Conservation (phyloP, 2,329 filamentous ascomycete genomes). For the Aureobasidium sp. region DNA sequence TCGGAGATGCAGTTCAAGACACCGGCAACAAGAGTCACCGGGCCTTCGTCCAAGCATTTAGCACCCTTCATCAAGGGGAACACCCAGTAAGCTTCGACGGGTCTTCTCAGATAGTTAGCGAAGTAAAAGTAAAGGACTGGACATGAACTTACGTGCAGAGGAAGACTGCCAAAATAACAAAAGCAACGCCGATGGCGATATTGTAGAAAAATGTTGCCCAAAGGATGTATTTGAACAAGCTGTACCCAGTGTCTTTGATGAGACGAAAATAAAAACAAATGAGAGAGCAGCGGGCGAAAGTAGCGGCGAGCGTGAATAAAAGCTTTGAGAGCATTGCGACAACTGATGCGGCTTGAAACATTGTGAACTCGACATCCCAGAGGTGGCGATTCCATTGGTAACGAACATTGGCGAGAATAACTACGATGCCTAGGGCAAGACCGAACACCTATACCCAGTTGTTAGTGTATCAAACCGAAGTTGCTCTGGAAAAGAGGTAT, state of each 20-base stretch:
- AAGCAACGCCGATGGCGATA: conserved; percentile 33
- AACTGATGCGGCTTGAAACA: conserved; percentile 27
- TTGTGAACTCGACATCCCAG: conserved; percentile 33
- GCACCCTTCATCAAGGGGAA: conserved; percentile 27
- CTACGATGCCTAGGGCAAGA: conserved; percentile 32
- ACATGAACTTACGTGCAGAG: conserved; percentile 32
- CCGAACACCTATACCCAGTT: neutral
- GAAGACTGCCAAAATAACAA: conserved; percentile 34
- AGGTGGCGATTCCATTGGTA: conserved; percentile 40
- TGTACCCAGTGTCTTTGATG: conserved; percentile 34
- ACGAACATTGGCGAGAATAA: conserved; percentile 36
- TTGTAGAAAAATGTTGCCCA: conserved; percentile 34
- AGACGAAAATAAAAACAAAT: conserved; percentile 43
- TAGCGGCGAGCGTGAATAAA: conserved; percentile 36
- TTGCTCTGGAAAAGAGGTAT: neutral
- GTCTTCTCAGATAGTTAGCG: conserved; percentile 25
- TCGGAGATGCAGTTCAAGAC: conserved; percentile 40
- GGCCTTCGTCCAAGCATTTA: conserved; percentile 38
- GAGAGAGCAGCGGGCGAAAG: conserved; percentile 39
- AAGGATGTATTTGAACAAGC: conserved; percentile 35
- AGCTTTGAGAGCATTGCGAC: conserved; percentile 39
- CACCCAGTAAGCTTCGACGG: conserved; percentile 38
- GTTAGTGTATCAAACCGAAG: neutral
- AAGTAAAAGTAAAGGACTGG: neutral
- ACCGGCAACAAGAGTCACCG: conserved; percentile 33